A percentile compares a stretch with the other conserved stretches of the same genome.
These are phyloP conservation scores for Samsoniella hepiali DNA, from an alignment of 2,329 filamentous ascomycete species.

Conservation along the genomic window DNA sequence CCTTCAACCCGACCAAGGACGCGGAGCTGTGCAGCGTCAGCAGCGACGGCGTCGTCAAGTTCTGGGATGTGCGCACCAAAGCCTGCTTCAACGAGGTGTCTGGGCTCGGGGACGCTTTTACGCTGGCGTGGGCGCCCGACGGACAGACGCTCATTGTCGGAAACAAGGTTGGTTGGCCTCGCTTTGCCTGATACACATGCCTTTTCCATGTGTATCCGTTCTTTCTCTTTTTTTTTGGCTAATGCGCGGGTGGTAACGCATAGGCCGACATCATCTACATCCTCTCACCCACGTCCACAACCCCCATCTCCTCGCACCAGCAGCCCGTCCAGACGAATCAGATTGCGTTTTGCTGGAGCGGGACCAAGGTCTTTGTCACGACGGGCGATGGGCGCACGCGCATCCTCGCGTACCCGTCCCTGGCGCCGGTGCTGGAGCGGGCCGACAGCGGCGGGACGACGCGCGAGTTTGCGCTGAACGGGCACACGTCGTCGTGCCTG, in stretches of 20 bases:
- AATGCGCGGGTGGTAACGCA: background rate
- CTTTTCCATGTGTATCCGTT: background rate
- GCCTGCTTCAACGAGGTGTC: conserved; percentile 67
- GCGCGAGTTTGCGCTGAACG: conserved; percentile 60
- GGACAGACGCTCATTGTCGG: conserved; percentile 69
- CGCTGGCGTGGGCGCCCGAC: conserved; percentile 70
- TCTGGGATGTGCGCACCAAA: conserved; percentile 78
- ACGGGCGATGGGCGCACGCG: conserved; percentile 69
- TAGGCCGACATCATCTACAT: conserved; percentile 62
- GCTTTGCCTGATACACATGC: no score
- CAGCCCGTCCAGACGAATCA: conserved; percentile 67
- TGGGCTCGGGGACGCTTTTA: conserved; percentile 64
- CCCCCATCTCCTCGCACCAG: conserved; percentile 55
- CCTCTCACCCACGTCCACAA: conserved; percentile 57
- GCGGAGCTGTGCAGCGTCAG: conserved; percentile 73
- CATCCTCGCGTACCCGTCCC: conserved; percentile 64
- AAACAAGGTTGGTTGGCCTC: conserved; percentile 62
- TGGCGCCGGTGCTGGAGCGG: conserved; percentile 53
- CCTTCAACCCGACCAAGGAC: conserved; percentile 74
- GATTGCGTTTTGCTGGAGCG: conserved; percentile 70
- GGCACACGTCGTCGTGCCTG: conserved; percentile 71
- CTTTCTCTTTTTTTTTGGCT: background rate
- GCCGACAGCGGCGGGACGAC: conserved; percentile 37
- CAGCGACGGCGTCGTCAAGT: conserved; percentile 68
- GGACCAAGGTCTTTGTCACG: conserved; percentile 66